Base-by-base conservation (phyloP, 1,284 basidiomycete genomes). In the Wallemia ichthyophaga region DNA sequence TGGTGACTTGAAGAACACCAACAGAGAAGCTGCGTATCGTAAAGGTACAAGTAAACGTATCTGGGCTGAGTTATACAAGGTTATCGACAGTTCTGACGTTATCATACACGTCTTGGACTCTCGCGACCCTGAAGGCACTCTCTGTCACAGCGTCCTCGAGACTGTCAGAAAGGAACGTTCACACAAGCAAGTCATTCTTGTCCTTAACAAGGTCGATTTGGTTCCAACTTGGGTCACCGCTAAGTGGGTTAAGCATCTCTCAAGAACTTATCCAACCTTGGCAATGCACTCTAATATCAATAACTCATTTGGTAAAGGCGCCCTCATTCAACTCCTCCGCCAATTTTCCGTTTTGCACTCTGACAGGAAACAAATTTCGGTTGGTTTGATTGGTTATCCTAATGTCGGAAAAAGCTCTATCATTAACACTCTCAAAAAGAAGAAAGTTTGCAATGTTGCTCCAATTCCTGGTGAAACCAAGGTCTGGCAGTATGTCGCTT, bases 171-270 rank as follows among this genome's bases (percentile, higher is more conserved):
- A 95, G 71, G 92, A 98, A 71, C 96, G 95, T 72, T 78, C 86
- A 21, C 88, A 94, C 73, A 98, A 98, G 72, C 91, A 96, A 69
- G 79, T 99, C 61, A 86, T 98, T 19, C 81, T 94, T 62, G 78
- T 99, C 57, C 80, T 99, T 65, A 99, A 99, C 76, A 99, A 99
- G 74, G 94, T 94, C 68, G 92, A 96, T 71, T 73, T 98, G 58
- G 91, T 98, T 9, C 94, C 92, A 2, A 95, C 87, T 64, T 99
- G 94, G 94, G 92, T 95, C 55, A 95, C 92, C 27, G 88, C 91
- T 62, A 85, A 92, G 58, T 96, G 95, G 74, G 86, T 96, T 65
- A 85, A 94, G 72, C 83, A 95, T 67, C 79, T 98, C 21, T 94
- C 89, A 0, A 84, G 89, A 60, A 82, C 82, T 60, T 91, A 87